Evolutionary conservation across 768 basidiomycete species (phyloP).

Genomic region (Pleurotus tuoliensis): DNA sequence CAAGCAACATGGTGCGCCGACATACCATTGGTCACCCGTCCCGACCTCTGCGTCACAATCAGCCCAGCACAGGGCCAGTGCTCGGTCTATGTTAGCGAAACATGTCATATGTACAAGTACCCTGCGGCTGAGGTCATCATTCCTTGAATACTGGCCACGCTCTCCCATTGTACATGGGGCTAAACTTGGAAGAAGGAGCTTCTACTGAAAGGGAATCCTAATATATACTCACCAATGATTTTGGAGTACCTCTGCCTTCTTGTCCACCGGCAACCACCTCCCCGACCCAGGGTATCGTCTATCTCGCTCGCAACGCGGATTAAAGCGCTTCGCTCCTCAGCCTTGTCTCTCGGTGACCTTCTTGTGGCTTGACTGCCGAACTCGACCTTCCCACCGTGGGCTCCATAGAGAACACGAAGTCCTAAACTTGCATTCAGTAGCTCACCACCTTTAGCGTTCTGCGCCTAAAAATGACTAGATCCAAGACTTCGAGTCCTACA

Average conservation of each 20-base stretch:
- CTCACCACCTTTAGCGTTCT: no score
- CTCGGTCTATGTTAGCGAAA: neutral
- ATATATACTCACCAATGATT: neutral
- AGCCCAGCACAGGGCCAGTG: neutral
- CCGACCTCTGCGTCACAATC: neutral
- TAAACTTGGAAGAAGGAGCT: neutral
- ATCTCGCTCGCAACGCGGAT: neutral
- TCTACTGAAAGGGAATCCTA: neutral
- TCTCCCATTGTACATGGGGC: neutral
- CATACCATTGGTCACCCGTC: neutral
- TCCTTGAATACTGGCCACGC: neutral
- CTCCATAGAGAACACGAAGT: neutral
- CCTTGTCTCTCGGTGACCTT: neutral
- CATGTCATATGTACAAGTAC: neutral
- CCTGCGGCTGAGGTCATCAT: neutral
- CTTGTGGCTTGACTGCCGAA: neutral
- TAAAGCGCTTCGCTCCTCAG: neutral
- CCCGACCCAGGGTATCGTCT: neutral
- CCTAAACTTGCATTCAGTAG: neutral
- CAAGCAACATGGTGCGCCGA: neutral
- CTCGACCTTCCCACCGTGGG: neutral
- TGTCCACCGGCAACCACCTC: neutral
- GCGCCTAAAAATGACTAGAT: slow-evolving; percentile 1
- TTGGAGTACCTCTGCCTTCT: neutral
- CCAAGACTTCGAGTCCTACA: slow-evolving; percentile 1